Evolutionary conservation across 805 yeast species (phyloP), one percentile per base, ranked within the genome.

Genomic region (Lipomyces kockii): DNA sequence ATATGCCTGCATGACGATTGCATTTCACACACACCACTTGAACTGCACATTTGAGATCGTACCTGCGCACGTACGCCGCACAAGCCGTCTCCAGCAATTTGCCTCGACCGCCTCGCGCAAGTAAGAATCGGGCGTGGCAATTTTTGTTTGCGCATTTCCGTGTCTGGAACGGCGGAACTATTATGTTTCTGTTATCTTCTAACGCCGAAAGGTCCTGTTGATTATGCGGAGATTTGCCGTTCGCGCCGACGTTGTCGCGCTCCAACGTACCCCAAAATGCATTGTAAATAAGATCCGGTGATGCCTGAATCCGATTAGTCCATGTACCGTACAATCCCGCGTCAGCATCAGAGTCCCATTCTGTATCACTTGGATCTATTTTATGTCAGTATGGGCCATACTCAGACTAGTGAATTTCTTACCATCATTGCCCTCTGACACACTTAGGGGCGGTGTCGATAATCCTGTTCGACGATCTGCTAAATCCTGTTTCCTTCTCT

Each of bases 1-100:
- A 77, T 8, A 77, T 54, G 0, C 68, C 66, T 3, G 75, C 75
- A 56, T 77, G 80, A 25, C 80, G 71, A 43, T 76, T 74, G 52
- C 80, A 77, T 46, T 79, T 65, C 3, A 76, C 73, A 60, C 80
- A 77, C 2, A 58, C 57, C 14, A 70, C 62, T 2, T 56, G 35
- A 17, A 29, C 20, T 1, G 25, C 34, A n/a, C 22, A 43, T 49
- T n/a, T 61, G n/a, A 39, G 12, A 8, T 17, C 22, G 27, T 57
- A 58, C 49, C 22, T 49, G 20, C 52, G 57, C 25, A 64, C 60
- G 58, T 67, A 67, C 22, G 27, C 25, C 12, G 39, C 51, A 58
- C 69, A 62, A 3, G 29, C 52, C 34, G 25, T 14, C 55, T 62
- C 69, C 37, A 59, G 56, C 12, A 4, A 3, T 27, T 49, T 46